Evolutionary conservation across 257 asterid genomes (phyloP), one percentile per base, ranked within the genome.

Genomic region (Solanum pimpinellifolium): DNA sequence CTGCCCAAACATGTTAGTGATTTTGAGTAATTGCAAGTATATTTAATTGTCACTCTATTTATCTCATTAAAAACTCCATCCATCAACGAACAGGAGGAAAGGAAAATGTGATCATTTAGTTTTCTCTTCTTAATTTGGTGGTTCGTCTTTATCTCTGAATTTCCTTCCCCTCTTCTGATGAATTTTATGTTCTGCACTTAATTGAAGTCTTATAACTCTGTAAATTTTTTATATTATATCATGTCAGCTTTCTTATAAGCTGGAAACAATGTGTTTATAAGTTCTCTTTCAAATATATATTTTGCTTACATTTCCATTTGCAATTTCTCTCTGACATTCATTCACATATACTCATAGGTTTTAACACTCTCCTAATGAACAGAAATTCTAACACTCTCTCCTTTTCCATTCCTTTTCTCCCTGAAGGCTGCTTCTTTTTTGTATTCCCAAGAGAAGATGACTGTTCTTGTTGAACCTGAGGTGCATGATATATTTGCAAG

Each of bases 381-480:
- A 81, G 29, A 47, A 47, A 11, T 29, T 21, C 46, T 81, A 49
- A 81, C 85, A 20, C 27, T 47, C 62, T 78, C 46, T 62, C 69
- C 37, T 47, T 81, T 81, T 81, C 59, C 83, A 41, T 76, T 76
- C 42, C 59, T 29, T 47, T 29, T 47, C 69, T 31, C 83, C 46
- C 47, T 85, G 90, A 95, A 97, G 99, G 98, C 91, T 89, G 99
- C 99, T 84, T 91, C 97, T 89, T 97, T 95, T 95, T 94, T 97
- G 88, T 90, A 96, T 91, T 89, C 95, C 91, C 94, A 96, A 92
- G 99, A 97, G 94, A 91, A 95, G 87, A 96, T 96, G 99, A 95
- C 94, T 89, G 91, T 97, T 88, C 98, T 97, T 80, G 99, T 97
- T 85, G 99, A 97, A 90, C 99, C 99, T 27, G 99, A 97, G 92